Base-by-base conservation (phyloP, 495 filamentous ascomycete species). In the Neurospora pannonica region DNA sequence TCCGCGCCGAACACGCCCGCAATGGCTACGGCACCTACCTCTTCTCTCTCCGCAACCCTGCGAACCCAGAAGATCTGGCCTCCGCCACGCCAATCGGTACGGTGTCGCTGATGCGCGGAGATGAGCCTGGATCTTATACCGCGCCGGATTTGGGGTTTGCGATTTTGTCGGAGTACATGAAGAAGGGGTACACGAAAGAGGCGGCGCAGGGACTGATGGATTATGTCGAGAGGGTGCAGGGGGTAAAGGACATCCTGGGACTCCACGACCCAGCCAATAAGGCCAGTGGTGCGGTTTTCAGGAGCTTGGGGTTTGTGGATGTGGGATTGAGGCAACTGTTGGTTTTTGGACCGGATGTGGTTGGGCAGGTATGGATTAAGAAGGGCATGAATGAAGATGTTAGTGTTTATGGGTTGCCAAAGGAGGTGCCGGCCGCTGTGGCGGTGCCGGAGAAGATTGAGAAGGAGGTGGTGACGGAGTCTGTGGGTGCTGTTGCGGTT, bases 121-220 rank as follows among this genome's bases (percentile, higher is more conserved):
- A 77, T 38, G 75, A 78, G 21, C 76, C 76, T 2, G 42, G 76
- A 5, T 36, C 72, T 5, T 82, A 83, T 69, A 15, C 70, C 0
- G 76, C 73, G 13, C 83, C 84, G 0, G 83, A 85, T 71, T 34
- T 85, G 1, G 82, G 84, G 4, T 85, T 79, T 71, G 77, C 77
- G 4, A 77, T 84, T 15, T 38, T 85, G 31, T 77, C 79, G 0
- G 75, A 76, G 70, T 72, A 84, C 10, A 78, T 76, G 74, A 76
- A 81, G 3, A 83, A 81, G 73, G 84, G 84, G 3, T 85, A 84
- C 75, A 79, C 82, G 8, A 80, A 81, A 21, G 84, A 85, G 74
- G 84, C 82, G 0, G 77, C 75, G 31, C 76, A 73, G 15, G 81
- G 46, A 9, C 3, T 84, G 8, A 43, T 85, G 21, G 77, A 79